phyloP scores from a whole-genome alignment of 345 rosid species.

The Aethionema arabicum region DNA sequence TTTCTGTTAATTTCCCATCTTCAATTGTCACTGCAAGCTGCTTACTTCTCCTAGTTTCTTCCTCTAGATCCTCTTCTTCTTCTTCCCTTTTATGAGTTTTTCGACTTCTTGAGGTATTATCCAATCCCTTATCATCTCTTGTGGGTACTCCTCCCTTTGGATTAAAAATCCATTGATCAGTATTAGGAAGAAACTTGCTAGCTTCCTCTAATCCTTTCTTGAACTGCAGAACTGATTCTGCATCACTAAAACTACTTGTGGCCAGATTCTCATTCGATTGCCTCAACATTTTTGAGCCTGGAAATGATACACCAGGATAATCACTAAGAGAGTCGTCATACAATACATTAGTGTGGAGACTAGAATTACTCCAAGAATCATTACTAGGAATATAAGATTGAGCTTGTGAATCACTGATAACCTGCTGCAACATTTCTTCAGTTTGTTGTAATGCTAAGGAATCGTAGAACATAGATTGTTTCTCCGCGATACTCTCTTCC shows the following conservation, averaged over 20 bases:
- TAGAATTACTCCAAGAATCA: conserved; percentile 23
- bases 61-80: conserved; percentile 46
- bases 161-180: conserved; percentile 43
- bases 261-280: conserved; percentile 48
- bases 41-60: conserved; percentile 65
- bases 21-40: conserved; percentile 52
- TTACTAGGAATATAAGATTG: conserved; percentile 26
- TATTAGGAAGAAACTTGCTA: conserved; percentile 75
- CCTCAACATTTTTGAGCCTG: conserved; percentile 16
- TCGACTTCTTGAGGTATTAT: conserved; percentile 41
- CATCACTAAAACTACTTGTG: conserved; percentile 53
- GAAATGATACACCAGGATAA: conserved; percentile 23
- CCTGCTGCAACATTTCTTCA: conserved; percentile 62
- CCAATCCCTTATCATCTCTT: conserved; percentile 33
- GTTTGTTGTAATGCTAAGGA: conserved; percentile 60
- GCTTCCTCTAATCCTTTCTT: conserved; percentile 83
- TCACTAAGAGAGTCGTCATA: conserved; percentile 12
- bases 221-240: conserved; percentile 62
- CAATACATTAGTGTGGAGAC: conserved; percentile 24
- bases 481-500: conserved; percentile 68
- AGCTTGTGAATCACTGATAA: conserved; percentile 46
- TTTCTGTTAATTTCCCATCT: conserved; percentile 55
- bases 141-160: conserved; percentile 35
- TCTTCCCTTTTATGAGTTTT: conserved; percentile 61
- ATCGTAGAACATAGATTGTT: conserved; percentile 49